These are phyloP conservation scores for Candida sithepensis DNA, from an alignment of 805 yeast species.

Conservation along the genomic window DNA sequence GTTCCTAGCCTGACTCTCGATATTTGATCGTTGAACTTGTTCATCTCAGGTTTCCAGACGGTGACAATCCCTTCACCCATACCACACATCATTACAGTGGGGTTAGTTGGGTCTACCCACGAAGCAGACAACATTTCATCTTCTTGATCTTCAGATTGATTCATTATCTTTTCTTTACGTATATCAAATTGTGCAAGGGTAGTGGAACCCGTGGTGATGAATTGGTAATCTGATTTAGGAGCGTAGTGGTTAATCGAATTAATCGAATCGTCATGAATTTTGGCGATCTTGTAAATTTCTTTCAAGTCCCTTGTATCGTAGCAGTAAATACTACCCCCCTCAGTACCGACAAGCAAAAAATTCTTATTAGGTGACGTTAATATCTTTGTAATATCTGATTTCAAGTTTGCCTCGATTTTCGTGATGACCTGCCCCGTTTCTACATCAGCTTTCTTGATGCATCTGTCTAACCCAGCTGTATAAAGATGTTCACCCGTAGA, in stretches of 20 bases:
- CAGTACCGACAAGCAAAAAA: constrained; percentile 59
- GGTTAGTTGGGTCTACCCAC: constrained; percentile 59
- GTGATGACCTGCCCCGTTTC: constrained; percentile 72
- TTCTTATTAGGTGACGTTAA: constrained; percentile 44
- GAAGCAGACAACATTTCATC: constrained; percentile 83
- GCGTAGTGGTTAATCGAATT: constrained; percentile 71
- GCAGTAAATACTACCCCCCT: constrained; percentile 63
- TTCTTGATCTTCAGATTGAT: constrained; percentile 83
- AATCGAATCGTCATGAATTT: constrained; percentile 73
- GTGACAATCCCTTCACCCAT: constrained; percentile 91
- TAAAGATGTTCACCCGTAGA: constrained; percentile 56
- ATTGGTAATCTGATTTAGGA: constrained; percentile 72
- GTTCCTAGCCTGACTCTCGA: constrained; percentile 66
- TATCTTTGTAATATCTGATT: constrained; percentile 36
- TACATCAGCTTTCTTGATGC: constrained; percentile 68
- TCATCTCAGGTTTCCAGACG: constrained; percentile 73
- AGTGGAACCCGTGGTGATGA: constrained; percentile 77
- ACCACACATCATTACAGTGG: constrained; percentile 56
- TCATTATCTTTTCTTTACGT: constrained; percentile 57
- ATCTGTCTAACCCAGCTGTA: constrained; percentile 76
- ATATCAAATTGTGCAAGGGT: constrained; percentile 76
- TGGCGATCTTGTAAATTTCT: constrained; percentile 42
- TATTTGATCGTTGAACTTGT: constrained; percentile 72
- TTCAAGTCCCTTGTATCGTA: constrained; percentile 53
- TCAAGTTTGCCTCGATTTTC: constrained; percentile 34